Conservation (phyloP, 1,139 yeast genomes). For the Nakaseomyces sp. region DNA sequence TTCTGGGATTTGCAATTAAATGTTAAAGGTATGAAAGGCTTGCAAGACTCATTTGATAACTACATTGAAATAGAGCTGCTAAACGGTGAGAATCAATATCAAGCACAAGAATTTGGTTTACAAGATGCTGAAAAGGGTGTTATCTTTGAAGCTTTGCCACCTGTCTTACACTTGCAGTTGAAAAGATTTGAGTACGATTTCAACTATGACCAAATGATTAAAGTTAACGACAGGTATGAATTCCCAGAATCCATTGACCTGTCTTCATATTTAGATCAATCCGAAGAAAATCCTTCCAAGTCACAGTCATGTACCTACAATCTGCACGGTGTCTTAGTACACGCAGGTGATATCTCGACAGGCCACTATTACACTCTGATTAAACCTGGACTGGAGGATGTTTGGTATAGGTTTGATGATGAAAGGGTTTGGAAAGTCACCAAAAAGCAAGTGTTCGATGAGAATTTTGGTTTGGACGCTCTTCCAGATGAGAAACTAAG, state of each 20-base stretch:
- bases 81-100: conserved; percentile 92
- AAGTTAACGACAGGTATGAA: conserved; percentile 87
- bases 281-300: conserved; percentile 14
- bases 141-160: conserved; percentile 82
- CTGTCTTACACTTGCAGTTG: conserved; percentile 83
- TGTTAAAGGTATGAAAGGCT: conserved; percentile 70
- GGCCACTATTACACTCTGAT: conserved; percentile 96
- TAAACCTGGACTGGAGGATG: conserved; percentile 60
- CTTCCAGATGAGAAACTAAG: conserved; percentile 41
- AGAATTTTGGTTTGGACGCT: conserved; percentile 79
- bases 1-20: conserved; percentile 97
- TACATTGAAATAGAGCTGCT: conserved; percentile 83
- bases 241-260: conserved; percentile 80
- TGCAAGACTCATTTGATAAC: conserved; percentile 70
- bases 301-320: conserved; percentile 66
- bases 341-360: conserved; percentile 88
- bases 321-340: conserved; percentile 89
- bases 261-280: conserved; percentile 50
- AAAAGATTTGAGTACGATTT: conserved; percentile 94
- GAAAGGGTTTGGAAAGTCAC: conserved; percentile 89
- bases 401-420: conserved; percentile 92
- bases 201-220: conserved; percentile 78
- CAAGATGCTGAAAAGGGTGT: conserved; percentile 98
- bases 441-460: conserved; percentile 75
- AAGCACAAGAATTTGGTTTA: conserved; percentile 83